phyloP scores from a whole-genome alignment of 176 grass and related monocot species.

The Aegilops sharonensis region DNA sequence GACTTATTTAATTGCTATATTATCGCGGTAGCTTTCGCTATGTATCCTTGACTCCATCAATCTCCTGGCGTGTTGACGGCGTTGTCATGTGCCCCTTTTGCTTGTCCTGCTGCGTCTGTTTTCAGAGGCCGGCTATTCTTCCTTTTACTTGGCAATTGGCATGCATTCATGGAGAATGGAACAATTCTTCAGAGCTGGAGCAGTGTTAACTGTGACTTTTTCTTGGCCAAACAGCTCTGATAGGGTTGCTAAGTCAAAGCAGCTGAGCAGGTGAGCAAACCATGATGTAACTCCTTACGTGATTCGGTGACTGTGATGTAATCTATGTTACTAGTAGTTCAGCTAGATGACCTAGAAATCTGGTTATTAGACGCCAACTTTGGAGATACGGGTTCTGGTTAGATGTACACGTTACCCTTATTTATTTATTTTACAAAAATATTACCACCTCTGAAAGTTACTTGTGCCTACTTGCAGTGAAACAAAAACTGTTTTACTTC shows the following conservation, averaged over 20 bases:
- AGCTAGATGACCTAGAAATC: background rate
- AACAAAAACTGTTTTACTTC: background rate
- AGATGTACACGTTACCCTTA: background rate
- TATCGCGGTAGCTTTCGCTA: background rate
- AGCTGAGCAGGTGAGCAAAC: conserved; percentile 37
- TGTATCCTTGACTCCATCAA: conserved; percentile 8
- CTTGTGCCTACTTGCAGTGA: background rate
- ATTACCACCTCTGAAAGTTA: background rate
- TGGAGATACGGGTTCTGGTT: background rate
- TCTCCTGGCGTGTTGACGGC: background rate
- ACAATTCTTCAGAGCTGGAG: conserved; percentile 15
- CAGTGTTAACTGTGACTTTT: background rate
- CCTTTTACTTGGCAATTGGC: conserved; percentile 2
- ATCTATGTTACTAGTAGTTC: conserved; percentile 4
- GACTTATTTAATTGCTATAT: background rate
- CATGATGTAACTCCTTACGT: conserved; percentile 4
- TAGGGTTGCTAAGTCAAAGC: conserved; percentile 38
- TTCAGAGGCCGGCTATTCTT: background rate
- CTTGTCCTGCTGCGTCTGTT: background rate
- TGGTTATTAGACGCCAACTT: background rate
- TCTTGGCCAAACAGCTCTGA: background rate
- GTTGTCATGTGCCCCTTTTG: background rate
- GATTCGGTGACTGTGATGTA: background rate
- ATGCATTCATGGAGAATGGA: background rate
- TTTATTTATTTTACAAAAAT: background rate